Percentiles rank a stretch among this genome's conserved stretches.
Evolutionary conservation across 176 grass and related monocot genomes (phyloP).

Genomic region (Sorghum bicolor): DNA sequence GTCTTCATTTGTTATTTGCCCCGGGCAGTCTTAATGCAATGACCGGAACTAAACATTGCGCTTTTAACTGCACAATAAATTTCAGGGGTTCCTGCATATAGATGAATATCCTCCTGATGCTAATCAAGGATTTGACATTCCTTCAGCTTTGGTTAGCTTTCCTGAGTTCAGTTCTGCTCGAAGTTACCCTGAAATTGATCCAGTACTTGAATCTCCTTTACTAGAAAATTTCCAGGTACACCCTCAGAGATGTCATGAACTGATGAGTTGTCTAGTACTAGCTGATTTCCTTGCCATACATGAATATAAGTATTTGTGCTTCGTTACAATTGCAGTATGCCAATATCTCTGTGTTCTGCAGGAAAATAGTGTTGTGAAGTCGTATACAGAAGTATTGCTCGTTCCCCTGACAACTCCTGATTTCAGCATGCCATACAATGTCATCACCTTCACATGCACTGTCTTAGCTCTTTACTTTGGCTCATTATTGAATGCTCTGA

Average conservation of each 20-base stretch:
- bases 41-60: slow-evolving; percentile 1
- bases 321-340: slow-evolving; percentile 5
- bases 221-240: slow-evolving; percentile 74
- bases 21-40: not conserved
- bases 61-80: slow-evolving; percentile 9
- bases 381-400: slow-evolving; percentile 93
- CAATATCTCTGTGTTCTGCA: slow-evolving; percentile 30
- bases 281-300: not conserved
- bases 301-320: not conserved
- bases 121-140: slow-evolving; percentile 99
- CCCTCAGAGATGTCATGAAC: not conserved
- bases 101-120: slow-evolving; percentile 99
- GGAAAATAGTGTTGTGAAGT: slow-evolving; percentile 73
- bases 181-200: slow-evolving; percentile 53
- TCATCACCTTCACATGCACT: slow-evolving; percentile 97
- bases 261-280: slow-evolving; percentile 1
- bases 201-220: slow-evolving; percentile 48
- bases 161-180: slow-evolving; percentile 75
- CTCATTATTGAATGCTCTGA: slow-evolving; percentile 84
- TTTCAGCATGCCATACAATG: slow-evolving; percentile 99
- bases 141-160: slow-evolving; percentile 93
- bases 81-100: slow-evolving; percentile 95
- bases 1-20: slow-evolving; percentile 5
- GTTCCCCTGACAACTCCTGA: slow-evolving; percentile 98
- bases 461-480: slow-evolving; percentile 95